A percentile compares a stretch with the other conserved stretches of the same genome.
phyloP scores from a whole-genome alignment of 192 early-diverging fungal species.

The Gigaspora rosea region DNA sequence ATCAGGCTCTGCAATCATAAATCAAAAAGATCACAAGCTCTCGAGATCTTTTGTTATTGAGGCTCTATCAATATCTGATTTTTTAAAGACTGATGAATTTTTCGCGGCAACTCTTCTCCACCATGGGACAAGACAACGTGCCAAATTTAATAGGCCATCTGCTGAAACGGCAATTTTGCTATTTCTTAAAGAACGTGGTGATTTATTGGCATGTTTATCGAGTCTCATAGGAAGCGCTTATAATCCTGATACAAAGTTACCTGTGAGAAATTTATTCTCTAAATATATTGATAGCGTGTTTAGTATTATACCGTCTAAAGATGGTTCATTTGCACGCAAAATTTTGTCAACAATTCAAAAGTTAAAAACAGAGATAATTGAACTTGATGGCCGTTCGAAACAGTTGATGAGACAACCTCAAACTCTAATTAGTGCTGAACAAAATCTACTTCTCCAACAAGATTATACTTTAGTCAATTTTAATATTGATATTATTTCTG shows the following conservation, averaged over 20 bases:
- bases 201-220: slow-evolving; percentile 56
- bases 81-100: slow-evolving; percentile 79
- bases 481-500: slow-evolving; percentile 42
- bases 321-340: slow-evolving; percentile 54
- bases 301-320: slow-evolving; percentile 15
- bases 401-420: slow-evolving; percentile 52
- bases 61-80: slow-evolving; percentile 73
- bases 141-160: slow-evolving; percentile 59
- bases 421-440: slow-evolving; percentile 31
- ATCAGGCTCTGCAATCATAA: not conserved
- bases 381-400: slow-evolving; percentile 42
- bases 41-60: slow-evolving; percentile 56
- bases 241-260: slow-evolving; percentile 43
- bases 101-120: slow-evolving; percentile 68
- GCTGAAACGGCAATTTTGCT: slow-evolving; percentile 67
- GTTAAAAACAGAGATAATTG: slow-evolving; percentile 48
- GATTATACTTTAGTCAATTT: slow-evolving; percentile 28
- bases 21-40: not conserved
- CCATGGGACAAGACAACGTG: slow-evolving; percentile 50
- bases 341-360: slow-evolving; percentile 52
- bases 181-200: slow-evolving; percentile 68
- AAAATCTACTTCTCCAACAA: not conserved
- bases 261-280: slow-evolving; percentile 49
- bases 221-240: slow-evolving; percentile 56
- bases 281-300: slow-evolving; percentile 46